phyloP scores from a whole-genome alignment of 345 rosid genomes.

The Acer saccharum region DNA sequence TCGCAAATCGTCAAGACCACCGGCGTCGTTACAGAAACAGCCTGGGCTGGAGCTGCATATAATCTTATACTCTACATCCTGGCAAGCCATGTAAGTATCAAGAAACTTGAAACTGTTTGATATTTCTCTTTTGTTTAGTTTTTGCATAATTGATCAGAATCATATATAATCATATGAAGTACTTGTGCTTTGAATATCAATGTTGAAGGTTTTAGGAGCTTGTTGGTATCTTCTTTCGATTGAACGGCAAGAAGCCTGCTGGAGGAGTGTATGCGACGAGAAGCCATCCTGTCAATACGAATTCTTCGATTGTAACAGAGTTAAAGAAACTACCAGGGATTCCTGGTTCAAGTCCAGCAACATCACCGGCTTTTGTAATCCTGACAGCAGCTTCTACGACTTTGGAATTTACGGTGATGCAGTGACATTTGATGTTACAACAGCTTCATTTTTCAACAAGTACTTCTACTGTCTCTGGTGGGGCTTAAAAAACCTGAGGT shows the following conservation, averaged over 20 bases:
- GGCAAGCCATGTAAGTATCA: conserved; percentile 89
- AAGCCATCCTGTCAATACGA: conserved; percentile 48
- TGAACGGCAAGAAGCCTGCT: conserved; percentile 84
- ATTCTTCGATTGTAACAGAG: conserved; percentile 66
- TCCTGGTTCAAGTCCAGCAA: conserved; percentile 74
- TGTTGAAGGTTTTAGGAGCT: conserved; percentile 77
- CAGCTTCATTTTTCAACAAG: conserved; percentile 67
- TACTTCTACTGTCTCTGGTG: conserved; percentile 97
- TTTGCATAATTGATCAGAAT: too few relatives aligned
- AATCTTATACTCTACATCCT: conserved; percentile 90
- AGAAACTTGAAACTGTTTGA: background rate
- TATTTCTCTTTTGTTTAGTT: too few relatives aligned
- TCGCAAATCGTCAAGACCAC: conserved; percentile 79
- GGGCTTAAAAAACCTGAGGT: conserved; percentile 91
- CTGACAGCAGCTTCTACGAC: conserved; percentile 43
- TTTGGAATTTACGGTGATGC: conserved; percentile 88
- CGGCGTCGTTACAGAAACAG: conserved; percentile 87
- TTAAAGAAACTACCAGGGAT: conserved; percentile 37
- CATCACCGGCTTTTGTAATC: conserved; percentile 52
- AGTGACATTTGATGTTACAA: conserved; percentile 50
- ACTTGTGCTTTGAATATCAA: too few relatives aligned
- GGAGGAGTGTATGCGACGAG: conserved; percentile 68
- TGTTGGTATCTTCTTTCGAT: conserved; percentile 92
- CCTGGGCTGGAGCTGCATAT: conserved; percentile 97
- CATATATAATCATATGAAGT: too few relatives aligned